These are phyloP conservation scores for Boletus huronensis DNA, from an alignment of 768 basidiomycete species.

Conservation along the genomic window DNA sequence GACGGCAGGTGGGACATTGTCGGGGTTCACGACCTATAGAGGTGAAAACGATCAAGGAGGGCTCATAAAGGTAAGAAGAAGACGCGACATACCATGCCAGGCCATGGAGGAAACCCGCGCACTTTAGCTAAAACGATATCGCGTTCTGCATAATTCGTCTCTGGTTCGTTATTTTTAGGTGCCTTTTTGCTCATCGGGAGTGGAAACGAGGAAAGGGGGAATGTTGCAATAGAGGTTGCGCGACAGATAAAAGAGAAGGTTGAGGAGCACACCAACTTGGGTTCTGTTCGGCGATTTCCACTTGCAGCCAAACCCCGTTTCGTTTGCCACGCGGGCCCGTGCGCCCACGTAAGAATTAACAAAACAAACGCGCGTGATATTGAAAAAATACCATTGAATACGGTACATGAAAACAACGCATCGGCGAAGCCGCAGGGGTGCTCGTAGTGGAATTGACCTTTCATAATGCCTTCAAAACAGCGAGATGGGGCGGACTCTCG, in stretches of 20 bases:
- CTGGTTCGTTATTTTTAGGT: constrained; percentile 37
- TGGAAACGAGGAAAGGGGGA: constrained; percentile 12
- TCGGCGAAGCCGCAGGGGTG: constrained; percentile 20
- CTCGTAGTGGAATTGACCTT: constrained; percentile 15
- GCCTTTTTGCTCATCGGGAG: constrained; percentile 52
- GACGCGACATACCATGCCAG: constrained; percentile 73
- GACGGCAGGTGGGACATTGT: constrained; percentile 58
- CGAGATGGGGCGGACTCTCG: neutral
- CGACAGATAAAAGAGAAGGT: constrained; percentile 39
- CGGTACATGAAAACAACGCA: constrained; percentile 26
- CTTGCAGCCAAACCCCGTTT: constrained; percentile 36
- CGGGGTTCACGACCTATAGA: constrained; percentile 75
- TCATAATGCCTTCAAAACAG: constrained; percentile 13
- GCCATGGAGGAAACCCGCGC: constrained; percentile 95
- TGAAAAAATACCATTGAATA: constrained; percentile 32
- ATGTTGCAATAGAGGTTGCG: constrained; percentile 25
- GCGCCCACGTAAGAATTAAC: constrained; percentile 38
- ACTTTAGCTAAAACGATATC: constrained; percentile 92
- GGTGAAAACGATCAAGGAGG: constrained; percentile 8
- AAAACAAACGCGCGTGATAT: constrained; percentile 31
- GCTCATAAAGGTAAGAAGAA: constrained; percentile 13
- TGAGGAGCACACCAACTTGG: constrained; percentile 39
- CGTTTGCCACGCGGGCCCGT: constrained; percentile 40
- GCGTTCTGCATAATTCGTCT: constrained; percentile 58
- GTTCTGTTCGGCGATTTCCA: constrained; percentile 40